Evolutionary conservation across 257 asterid species (phyloP).

Genomic region (Petunia secreta): DNA sequence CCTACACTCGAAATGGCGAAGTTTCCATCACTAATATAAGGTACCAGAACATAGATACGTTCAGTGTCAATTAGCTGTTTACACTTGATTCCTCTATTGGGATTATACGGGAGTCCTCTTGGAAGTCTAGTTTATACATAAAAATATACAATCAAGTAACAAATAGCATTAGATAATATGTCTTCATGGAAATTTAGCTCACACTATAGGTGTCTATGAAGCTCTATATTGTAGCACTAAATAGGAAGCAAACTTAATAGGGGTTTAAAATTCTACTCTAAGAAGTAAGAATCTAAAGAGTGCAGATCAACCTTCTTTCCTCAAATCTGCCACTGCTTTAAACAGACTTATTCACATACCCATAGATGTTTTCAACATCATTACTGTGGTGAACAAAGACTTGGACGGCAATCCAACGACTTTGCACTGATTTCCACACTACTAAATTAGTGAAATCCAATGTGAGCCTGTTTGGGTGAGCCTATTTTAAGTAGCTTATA

Average conservation of each 20-base stretch:
- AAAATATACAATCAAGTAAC: constrained; percentile 1
- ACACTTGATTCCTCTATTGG: not conserved
- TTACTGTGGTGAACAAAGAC: constrained; percentile 3
- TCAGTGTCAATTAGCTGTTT: constrained; percentile 17
- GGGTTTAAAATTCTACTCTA: not conserved
- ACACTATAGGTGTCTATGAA: constrained; percentile 2
- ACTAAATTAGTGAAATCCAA: not conserved
- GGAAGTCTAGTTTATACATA: not conserved
- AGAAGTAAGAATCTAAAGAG: not conserved
- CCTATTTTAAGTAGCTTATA: no score
- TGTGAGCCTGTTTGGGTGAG: not conserved
- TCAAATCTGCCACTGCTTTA: not conserved
- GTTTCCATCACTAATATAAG: not conserved
- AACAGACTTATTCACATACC: not conserved
- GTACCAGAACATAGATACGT: not conserved
- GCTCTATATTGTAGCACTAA: not conserved
- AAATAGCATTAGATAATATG: not conserved
- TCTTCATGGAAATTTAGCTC: not conserved
- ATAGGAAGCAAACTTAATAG: not conserved
- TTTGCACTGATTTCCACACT: not conserved
- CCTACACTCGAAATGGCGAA: constrained; percentile 41
- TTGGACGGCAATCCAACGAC: not conserved
- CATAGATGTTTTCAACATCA: not conserved
- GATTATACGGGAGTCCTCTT: constrained; percentile 12
- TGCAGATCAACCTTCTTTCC: not conserved